Evolutionary conservation across 148 eudicot genomes (phyloP).

Genomic region (Gaultheria prostrata): DNA sequence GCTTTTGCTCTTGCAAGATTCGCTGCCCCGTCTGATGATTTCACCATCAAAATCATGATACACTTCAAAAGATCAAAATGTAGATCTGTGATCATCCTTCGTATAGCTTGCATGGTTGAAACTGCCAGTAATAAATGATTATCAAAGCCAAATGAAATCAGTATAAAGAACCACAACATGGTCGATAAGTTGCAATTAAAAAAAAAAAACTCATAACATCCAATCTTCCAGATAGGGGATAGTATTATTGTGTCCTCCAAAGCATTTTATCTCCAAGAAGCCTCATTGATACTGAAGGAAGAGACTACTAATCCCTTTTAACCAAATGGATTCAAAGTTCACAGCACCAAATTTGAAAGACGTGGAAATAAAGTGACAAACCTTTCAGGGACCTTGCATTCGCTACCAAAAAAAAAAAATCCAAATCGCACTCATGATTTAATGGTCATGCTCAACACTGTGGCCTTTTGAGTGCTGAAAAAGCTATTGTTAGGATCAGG

Average conservation of each 20-base stretch:
- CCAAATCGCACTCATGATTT: not conserved
- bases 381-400: not conserved
- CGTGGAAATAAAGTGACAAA: not conserved
- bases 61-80: conserved; percentile 1
- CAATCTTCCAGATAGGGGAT: not conserved
- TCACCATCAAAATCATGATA: not conserved
- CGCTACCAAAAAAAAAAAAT: not conserved
- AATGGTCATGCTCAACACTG: not conserved
- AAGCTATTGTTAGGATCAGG: not conserved
- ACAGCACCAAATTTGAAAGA: not conserved
- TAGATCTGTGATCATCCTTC: not conserved
- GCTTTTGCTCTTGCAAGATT: conserved; percentile 9
- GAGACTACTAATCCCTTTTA: not conserved
- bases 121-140: not conserved
- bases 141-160: not conserved
- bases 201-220: not conserved
- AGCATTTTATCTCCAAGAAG: not conserved
- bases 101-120: not conserved
- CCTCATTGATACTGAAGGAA: not conserved
- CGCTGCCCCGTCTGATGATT: not conserved
- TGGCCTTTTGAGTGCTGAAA: not conserved
- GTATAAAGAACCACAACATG: not conserved
- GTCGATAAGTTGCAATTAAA: not conserved
- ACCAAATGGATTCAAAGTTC: not conserved
- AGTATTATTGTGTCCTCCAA: not conserved